Percentiles rank a stretch among this genome's conserved stretches.
These are phyloP conservation scores for Colletotrichum higginsianum DNA, from an alignment of 2,329 filamentous ascomycete species.

Conservation along the genomic window DNA sequence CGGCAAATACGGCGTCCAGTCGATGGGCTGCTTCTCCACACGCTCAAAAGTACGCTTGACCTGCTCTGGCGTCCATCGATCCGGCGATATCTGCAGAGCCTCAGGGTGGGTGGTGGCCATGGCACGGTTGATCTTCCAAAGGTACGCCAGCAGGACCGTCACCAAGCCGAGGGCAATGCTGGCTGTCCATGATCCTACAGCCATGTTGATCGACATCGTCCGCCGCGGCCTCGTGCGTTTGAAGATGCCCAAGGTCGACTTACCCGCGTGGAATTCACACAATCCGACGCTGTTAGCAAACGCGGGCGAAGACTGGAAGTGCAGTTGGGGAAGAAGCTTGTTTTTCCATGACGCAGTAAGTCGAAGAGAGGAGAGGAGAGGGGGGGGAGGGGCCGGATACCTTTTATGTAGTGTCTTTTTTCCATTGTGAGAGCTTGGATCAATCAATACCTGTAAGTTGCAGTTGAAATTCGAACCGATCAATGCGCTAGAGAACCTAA, in stretches of 20 bases:
- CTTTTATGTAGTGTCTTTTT: slow-evolving; percentile 26
- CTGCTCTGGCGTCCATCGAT: slow-evolving; percentile 55
- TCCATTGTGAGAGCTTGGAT: slow-evolving; percentile 8
- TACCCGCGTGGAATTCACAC: background rate
- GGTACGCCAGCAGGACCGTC: slow-evolving; percentile 48
- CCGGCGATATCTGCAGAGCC: slow-evolving; percentile 49
- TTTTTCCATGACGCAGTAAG: slow-evolving; percentile 29
- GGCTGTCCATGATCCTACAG: slow-evolving; percentile 30
- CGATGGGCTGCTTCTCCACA: slow-evolving; percentile 54
- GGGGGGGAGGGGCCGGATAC: background rate
- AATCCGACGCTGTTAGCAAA: background rate
- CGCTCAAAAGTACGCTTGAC: slow-evolving; percentile 54
- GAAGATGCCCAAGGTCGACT: background rate
- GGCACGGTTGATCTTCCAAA: slow-evolving; percentile 55
- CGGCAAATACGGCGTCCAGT: slow-evolving; percentile 57
- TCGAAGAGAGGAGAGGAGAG: slow-evolving; percentile 3
- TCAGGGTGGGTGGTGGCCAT: slow-evolving; percentile 55
- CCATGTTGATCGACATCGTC: slow-evolving; percentile 16
- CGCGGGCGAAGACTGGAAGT: background rate
- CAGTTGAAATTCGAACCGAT: slow-evolving; percentile 1
- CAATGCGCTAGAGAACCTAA: slow-evolving; percentile 25
- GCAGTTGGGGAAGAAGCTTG: slow-evolving; percentile 24
- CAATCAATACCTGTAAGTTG: background rate
- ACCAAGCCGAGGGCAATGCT: slow-evolving; percentile 26
- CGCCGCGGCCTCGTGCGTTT: background rate